Base-by-base conservation (phyloP, 805 yeast species). In the Wickerhamomyces pijperi region DNA sequence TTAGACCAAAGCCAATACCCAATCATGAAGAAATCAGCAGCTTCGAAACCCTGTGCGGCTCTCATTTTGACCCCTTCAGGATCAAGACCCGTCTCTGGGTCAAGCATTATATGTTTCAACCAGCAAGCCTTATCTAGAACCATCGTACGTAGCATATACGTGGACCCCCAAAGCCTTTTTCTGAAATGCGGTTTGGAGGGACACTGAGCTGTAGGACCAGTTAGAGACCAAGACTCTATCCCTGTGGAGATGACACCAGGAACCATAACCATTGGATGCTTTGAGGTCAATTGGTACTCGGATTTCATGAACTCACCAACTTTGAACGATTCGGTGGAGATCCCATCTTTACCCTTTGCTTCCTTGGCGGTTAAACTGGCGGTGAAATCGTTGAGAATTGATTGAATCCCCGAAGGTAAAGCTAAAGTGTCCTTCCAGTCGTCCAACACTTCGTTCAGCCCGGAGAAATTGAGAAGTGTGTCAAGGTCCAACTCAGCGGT, bases 1-100 rank as follows among this genome's bases (percentile, higher is more conserved):
- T 92, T 92, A 56, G 85, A 86, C 98, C 98, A 92, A 51, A 92
- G 85, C 98, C 98, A 92, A 59, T 92, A 92, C 0, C 98, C 98
- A 3, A 97, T 84, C 59, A 92, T 78, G 53, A 92, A 92, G 60
- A 86, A 92, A 60, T 92, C 98, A 1, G 96, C 92, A 1, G 96
- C 92, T 51, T 88, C 97, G 57, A 92, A 84, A 0, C 98, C 98
- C 56, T 84, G 95, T 1, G 96, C 90, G 0, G 97, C 94, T 41
- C 98, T 67, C 19, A 92, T 55, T 49, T 70, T 81, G 49, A 84
- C 72, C 39, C 82, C 73, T 1, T 82, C 81, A 1, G 98, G 98
- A 56, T 92, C 98, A 19, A 92, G 63, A 0, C 98, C 98, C 0
- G 97, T 92, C 41, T 76, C 78, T 0, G 87, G 79, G 58, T 92